Conservation (phyloP, 2,329 filamentous ascomycete genomes). For the Paracoccidioides lutzii region DNA sequence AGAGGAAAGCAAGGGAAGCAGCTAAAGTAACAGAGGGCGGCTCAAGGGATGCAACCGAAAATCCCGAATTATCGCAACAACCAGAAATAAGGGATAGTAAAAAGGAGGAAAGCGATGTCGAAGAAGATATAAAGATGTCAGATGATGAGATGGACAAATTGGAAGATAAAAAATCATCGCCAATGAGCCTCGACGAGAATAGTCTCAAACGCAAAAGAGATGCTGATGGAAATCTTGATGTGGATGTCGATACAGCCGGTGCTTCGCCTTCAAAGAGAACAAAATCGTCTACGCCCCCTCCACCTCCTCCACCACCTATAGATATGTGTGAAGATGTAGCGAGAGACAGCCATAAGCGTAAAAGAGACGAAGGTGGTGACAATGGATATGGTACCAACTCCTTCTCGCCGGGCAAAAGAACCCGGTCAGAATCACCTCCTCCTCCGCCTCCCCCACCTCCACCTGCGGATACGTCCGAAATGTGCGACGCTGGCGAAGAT, state of each 20-base stretch:
- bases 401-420: slow-evolving; percentile 12
- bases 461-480: slow-evolving; percentile 16
- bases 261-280: slow-evolving; percentile 45
- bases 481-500: slow-evolving; percentile 9
- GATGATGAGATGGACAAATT: slow-evolving; percentile 30
- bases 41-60: not conserved
- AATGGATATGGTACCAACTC: slow-evolving; percentile 11
- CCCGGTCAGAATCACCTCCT: slow-evolving; percentile 13
- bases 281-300: slow-evolving; percentile 30
- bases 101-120: slow-evolving; percentile 11
- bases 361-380: slow-evolving; percentile 13
- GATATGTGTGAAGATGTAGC: slow-evolving; percentile 8
- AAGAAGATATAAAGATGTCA: slow-evolving; percentile 27
- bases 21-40: slow-evolving; percentile 4
- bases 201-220: slow-evolving; percentile 53
- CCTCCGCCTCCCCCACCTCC: slow-evolving; percentile 21
- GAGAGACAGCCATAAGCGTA: slow-evolving; percentile 12
- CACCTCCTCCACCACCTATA: slow-evolving; percentile 23
- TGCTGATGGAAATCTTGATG: slow-evolving; percentile 27
- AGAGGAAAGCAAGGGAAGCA: slow-evolving; percentile 24
- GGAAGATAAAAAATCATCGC: slow-evolving; percentile 33
- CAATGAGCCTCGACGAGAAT: slow-evolving; percentile 33
- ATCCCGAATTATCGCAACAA: slow-evolving; percentile 15
- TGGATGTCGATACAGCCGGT: slow-evolving; percentile 28
- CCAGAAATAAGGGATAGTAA: slow-evolving; percentile 10